Evolutionary conservation across 129 eudicot genomes (phyloP), one percentile per base, ranked within the genome.

Genomic region (Oenanthe sinensis): DNA sequence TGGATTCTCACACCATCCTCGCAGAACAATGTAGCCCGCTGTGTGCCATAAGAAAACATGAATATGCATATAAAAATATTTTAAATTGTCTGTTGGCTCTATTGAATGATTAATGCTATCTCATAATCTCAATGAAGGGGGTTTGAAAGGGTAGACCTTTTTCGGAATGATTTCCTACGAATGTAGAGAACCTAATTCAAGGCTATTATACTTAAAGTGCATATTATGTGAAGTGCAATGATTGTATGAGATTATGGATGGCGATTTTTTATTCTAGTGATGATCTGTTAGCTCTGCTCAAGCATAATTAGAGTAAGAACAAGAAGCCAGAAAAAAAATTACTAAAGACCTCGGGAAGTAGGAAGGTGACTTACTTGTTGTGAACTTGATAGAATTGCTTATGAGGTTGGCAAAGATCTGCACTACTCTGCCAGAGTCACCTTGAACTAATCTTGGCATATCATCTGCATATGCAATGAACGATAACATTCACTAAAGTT

Each of bases 321-420:
- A 55, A 55, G 0, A 55, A 20, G 12, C 20, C 15, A 46, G 11
- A 3, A 16, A 14, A 4, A 20, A 20, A 22, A 2, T 6, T 16
- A 50, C 8, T 17, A 17, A 50, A 50, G 58, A 17, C 19, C 7
- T 50, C 48, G n/a, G 60, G 20, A 54, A 71, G n/a, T 24, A 47
- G 47, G 24, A 65, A 62, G 63, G 62, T 47, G 67, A 86, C 96
- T 85, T 86, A 91, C 98, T 90, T 74, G 91, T 85, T 15, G 98
- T 95, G 80, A 95, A 95, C 88, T 95, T 95, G 86, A 95, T 88
- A 9, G 98, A 95, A 79, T 95, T 95, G 91, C 92, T 95, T 71
- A 95, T 91, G n/a, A 95, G 87, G 84, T 95, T 95, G 76, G 97
- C 97, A 80, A 95, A 95, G 71, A 95, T 87, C 79, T 95, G 98